Percentiles rank a stretch among this genome's conserved stretches.
Conservation (phyloP, 2,329 filamentous ascomycete species). For the Cladosporium sp. region DNA sequence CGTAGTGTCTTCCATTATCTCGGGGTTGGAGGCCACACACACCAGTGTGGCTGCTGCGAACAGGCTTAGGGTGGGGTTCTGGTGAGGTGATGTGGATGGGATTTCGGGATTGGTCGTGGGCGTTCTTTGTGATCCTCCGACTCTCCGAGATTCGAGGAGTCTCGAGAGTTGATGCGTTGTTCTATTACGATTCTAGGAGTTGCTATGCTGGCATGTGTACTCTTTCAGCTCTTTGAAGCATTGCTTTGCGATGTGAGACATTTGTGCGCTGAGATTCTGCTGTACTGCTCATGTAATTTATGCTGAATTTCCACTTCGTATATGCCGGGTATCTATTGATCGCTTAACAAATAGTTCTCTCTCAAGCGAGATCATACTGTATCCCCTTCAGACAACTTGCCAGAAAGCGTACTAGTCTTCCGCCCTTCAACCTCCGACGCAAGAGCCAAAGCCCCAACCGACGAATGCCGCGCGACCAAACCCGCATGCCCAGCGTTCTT, state of each 20-base stretch:
- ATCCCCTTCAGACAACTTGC: background rate
- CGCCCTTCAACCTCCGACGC: background rate
- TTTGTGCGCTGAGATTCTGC: background rate
- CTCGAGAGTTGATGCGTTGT: background rate
- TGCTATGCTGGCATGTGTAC: background rate
- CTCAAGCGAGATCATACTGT: background rate
- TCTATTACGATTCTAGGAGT: background rate
- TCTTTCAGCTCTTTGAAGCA: no score
- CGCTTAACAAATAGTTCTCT: background rate
- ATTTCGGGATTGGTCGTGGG: background rate
- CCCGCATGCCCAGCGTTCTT: conserved; percentile 51
- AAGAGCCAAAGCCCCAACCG: background rate
- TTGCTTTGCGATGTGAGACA: no score
- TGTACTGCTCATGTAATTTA: background rate
- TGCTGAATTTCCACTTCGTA: no score
- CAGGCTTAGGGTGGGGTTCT: background rate
- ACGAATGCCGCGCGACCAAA: conserved; percentile 24
- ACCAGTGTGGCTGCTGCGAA: background rate
- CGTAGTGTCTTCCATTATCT: background rate
- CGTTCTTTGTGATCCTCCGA: background rate
- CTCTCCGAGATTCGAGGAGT: background rate
- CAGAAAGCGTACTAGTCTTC: background rate
- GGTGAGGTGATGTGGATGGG: background rate
- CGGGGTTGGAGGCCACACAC: background rate
- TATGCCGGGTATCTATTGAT: no score